These are phyloP conservation scores for Leptographium galeiforme DNA, from an alignment of 2,329 filamentous ascomycete genomes.

Conservation along the genomic window DNA sequence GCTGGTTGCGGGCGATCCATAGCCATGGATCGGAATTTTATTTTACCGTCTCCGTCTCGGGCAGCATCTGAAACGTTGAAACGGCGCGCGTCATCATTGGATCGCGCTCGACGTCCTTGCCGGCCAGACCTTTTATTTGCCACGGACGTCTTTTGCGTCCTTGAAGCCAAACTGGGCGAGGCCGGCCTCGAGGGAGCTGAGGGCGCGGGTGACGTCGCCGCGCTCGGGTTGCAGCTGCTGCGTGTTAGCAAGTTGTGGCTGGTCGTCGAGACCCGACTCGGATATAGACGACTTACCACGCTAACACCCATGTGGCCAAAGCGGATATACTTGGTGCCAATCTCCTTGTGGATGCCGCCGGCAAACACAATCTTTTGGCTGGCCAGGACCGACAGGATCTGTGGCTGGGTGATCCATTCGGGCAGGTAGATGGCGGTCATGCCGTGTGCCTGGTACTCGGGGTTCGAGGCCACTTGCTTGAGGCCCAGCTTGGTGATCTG, in stretches of 20 bases:
- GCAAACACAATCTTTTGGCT: slow-evolving; percentile 90
- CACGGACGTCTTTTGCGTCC: slow-evolving; percentile 21
- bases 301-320: slow-evolving; percentile 98
- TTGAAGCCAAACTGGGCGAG: slow-evolving; percentile 60
- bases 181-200: slow-evolving; percentile 62
- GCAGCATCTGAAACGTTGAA: not conserved
- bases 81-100: too few relatives aligned
- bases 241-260: slow-evolving; percentile 5
- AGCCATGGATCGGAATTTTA: not conserved
- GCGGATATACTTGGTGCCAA: slow-evolving; percentile 82
- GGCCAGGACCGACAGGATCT: slow-evolving; percentile 71
- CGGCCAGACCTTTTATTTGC: not conserved
- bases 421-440: slow-evolving; percentile 98
- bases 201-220: slow-evolving; percentile 71
- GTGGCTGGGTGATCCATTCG: slow-evolving; percentile 64
- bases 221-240: slow-evolving; percentile 58
- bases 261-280: not conserved
- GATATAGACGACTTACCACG: slow-evolving; percentile 39
- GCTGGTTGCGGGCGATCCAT: not conserved
- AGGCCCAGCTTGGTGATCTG: slow-evolving; percentile 68
- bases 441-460: slow-evolving; percentile 84
- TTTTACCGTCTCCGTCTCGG: not conserved
- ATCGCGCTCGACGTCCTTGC: too few relatives aligned
- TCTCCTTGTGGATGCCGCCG: slow-evolving; percentile 90
- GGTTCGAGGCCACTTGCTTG: slow-evolving; percentile 71